These are phyloP conservation scores for Rutstroemia sp. DNA, from an alignment of 2,329 filamentous ascomycete genomes.

Conservation along the genomic window DNA sequence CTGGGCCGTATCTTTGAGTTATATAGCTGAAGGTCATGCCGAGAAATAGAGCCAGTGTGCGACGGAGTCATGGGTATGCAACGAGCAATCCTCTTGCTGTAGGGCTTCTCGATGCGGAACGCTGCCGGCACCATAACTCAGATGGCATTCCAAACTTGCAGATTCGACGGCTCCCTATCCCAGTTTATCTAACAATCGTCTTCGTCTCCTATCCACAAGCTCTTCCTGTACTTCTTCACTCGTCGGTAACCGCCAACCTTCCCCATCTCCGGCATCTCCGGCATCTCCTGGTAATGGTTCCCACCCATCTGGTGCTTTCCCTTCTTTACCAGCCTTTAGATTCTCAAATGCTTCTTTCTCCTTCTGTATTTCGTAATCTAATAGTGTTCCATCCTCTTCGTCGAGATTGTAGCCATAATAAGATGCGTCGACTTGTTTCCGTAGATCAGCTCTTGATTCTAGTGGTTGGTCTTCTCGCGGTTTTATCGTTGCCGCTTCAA, in stretches of 20 bases:
- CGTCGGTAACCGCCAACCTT: slow-evolving; percentile 75
- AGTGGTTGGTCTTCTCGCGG: slow-evolving; percentile 52
- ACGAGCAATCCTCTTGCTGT: no score
- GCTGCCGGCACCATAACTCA: no score
- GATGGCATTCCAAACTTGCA: no score
- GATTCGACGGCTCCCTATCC: slow-evolving; percentile 14
- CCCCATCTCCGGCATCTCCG: slow-evolving; percentile 79
- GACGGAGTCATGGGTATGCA: no score
- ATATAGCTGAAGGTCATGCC: no score
- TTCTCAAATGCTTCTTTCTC: slow-evolving; percentile 74
- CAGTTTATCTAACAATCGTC: slow-evolving; percentile 72
- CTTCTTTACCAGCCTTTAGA: slow-evolving; percentile 51
- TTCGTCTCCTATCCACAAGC: slow-evolving; percentile 75
- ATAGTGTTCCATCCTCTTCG: slow-evolving; percentile 76
- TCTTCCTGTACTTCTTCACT: slow-evolving; percentile 92
- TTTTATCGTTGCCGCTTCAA: slow-evolving; percentile 65
- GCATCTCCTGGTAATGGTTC: slow-evolving; percentile 78
- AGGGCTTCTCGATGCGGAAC: no score
- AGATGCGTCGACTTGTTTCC: slow-evolving; percentile 77
- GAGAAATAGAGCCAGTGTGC: no score
- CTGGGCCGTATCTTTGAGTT: no score
- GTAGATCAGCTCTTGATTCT: slow-evolving; percentile 59
- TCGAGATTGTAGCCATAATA: slow-evolving; percentile 95
- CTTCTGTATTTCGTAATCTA: slow-evolving; percentile 75
- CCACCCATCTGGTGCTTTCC: slow-evolving; percentile 62